phyloP scores from a whole-genome alignment of 805 yeast genomes.

The Ogataea minuta region DNA sequence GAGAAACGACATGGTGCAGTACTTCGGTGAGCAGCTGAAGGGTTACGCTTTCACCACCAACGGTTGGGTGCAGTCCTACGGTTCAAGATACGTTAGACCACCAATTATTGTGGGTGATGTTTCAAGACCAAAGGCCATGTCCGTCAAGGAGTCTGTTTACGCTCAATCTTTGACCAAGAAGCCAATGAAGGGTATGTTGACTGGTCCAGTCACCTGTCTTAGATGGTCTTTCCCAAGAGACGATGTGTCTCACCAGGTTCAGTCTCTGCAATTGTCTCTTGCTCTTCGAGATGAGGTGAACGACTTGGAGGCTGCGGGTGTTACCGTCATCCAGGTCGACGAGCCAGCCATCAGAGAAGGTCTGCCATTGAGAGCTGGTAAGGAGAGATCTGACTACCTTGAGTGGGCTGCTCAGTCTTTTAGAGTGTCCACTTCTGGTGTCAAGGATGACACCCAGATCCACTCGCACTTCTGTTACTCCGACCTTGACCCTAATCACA shows the following conservation, averaged over 20 bases:
- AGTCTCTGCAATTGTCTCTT: conserved; percentile 94
- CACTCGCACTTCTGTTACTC: conserved; percentile 99
- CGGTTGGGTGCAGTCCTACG: conserved; percentile 99
- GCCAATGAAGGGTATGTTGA: conserved; percentile 99
- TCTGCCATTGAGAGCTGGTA: conserved; percentile 97
- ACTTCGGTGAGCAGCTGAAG: conserved; percentile 97
- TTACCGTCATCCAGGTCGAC: conserved; percentile 96
- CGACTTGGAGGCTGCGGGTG: conserved; percentile 98
- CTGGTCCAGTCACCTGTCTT: conserved; percentile 99
- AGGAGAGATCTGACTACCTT: conserved; percentile 94
- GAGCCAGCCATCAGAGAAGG: conserved; percentile 99
- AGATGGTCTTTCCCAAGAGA: conserved; percentile 99
- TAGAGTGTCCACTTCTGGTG: conserved; percentile 99
- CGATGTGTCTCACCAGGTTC: conserved; percentile 88
- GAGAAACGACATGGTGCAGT: conserved; percentile 99
- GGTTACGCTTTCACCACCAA: conserved; percentile 98
- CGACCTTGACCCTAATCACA: conserved; percentile 98
- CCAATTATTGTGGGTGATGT: conserved; percentile 99
- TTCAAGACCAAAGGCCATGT: conserved; percentile 97
- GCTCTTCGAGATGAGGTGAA: conserved; percentile 98
- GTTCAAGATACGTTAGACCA: conserved; percentile 99
- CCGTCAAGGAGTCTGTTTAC: conserved; percentile 98
- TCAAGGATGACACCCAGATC: conserved; percentile 90
- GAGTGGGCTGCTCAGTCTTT: conserved; percentile 99
- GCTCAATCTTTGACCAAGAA: conserved; percentile 94